Evolutionary conservation across 2,329 filamentous ascomycete genomes (phyloP), one percentile per base, ranked within the genome.

Genomic region (Ciborinia camelliae): DNA sequence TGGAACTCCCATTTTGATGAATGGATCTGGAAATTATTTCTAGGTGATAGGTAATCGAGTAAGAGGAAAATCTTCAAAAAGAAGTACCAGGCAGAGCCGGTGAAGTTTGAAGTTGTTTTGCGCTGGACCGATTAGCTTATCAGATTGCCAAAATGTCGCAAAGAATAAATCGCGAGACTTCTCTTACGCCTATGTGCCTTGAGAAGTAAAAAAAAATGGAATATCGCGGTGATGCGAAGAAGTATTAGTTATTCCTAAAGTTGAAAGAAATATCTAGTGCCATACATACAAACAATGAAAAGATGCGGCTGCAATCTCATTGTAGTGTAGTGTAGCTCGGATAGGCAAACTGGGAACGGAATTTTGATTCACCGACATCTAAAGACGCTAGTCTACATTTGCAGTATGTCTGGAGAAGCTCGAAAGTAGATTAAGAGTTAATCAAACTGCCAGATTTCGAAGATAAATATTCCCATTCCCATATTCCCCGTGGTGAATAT

Each of bases 1-100:
- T 68, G 73, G 73, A 63, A 74, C 73, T 70, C 73, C 73, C 73
- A 75, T 75, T 12, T 59, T 71, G 62, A 58, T 15, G n/a, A 45
- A 18, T 50, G 18, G 15, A 35, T 50, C 32, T 47, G 18, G 12
- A 30, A 3, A 23, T 45, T 32, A 6, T 41, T 41, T 14, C 26
- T 59, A 18, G 53, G 39, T 51, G 39, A 28, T 51, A n/a, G 37
- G n/a, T 23, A 28, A 43, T 37, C 30, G n/a, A 28, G n/a, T 51
- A 30, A 59, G 39, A 47, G 30, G 30, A 26, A 59, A 35, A 30
- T 47, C 30, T 59, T 47, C 30, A 47, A 35, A 47, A 20, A 12
- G 30, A 53, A 26, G 12, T 47, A 64, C 32, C 37, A 62, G 39
- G 26, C 37, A 59, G 35, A 58, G 41, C 20, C 43, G 41, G 41